Evolutionary conservation across 2,329 filamentous ascomycete species (phyloP), one percentile per base, ranked within the genome.

Genomic region (Cladosporium sp.): DNA sequence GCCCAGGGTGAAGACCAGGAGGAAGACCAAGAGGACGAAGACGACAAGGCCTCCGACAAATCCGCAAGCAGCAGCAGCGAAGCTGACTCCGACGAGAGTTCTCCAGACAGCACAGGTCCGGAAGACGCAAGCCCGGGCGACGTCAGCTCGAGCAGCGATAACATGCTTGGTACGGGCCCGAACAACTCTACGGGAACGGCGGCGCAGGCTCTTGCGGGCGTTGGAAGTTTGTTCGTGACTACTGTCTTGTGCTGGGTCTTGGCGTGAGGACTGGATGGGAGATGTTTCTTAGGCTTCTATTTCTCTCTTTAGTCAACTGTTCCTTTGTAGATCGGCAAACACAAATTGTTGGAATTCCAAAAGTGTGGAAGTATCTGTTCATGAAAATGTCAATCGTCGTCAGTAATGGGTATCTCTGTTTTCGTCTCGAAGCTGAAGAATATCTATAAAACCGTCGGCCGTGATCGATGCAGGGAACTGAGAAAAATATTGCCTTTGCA

Each of bases 211-310:
- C 24, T 24, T 32, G 37, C 22, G 11, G 40, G 36, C 24, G 11
- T 34, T 15, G 37, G 45, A 8, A 17, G n/a, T 18, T 30, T 48
- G 22, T 17, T 40, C 13, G 13, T 48, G 7, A 37, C 37, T 8
- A 24, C 40, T 7, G 17, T 24, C n/a, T n/a, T 19, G 37, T 17
- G 17, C 9, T 27, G 22, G 22, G 22, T 27, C 9, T 34, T 48
- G 45, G 40, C 27, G 12, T 48, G 45, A 36, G 45, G 24, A 6
- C 32, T 48, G 34, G n/a, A n/a, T n/a, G n/a, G n/a, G n/a, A n/a
- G n/a, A n/a, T n/a, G n/a, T n/a, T n/a, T n/a, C n/a, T n/a, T n/a
- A n/a, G n/a, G n/a, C n/a, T n/a, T n/a, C n/a, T n/a, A n/a, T n/a
- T n/a, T n/a, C n/a, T n/a, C n/a, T n/a, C n/a, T n/a, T n/a, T n/a